Evolutionary conservation across 1,284 basidiomycete genomes (phyloP).

Genomic region (Inonotus hispidus): DNA sequence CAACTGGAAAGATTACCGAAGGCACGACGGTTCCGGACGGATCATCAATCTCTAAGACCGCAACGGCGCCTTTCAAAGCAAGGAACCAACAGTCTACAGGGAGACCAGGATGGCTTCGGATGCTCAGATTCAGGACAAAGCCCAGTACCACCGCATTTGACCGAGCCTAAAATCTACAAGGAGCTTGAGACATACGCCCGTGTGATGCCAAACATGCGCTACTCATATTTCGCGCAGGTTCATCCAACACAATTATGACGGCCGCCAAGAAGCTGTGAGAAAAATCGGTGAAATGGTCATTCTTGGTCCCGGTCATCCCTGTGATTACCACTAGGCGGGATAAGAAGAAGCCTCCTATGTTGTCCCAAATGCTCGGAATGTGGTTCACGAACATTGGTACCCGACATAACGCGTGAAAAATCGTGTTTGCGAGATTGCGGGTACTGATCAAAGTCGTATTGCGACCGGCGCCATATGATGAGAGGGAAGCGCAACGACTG

Average conservation of each 20-base stretch:
- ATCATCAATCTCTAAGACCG: background rate
- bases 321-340: background rate
- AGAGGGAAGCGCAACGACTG: background rate
- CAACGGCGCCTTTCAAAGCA: too few species aligned
- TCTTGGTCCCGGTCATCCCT: background rate
- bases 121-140: too few species aligned
- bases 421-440: background rate
- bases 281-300: background rate
- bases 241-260: background rate
- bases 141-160: background rate
- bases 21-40: background rate
- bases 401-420: background rate
- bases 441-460: background rate
- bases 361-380: background rate
- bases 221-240: background rate
- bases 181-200: too few species aligned
- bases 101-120: background rate
- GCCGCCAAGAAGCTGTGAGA: background rate
- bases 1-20: background rate
- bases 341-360: background rate
- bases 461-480: background rate
- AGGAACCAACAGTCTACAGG: background rate
- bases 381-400: background rate
- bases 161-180: background rate
- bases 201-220: background rate